Base-by-base conservation (phyloP, 768 basidiomycete species). In the Mrakia gelida region DNA sequence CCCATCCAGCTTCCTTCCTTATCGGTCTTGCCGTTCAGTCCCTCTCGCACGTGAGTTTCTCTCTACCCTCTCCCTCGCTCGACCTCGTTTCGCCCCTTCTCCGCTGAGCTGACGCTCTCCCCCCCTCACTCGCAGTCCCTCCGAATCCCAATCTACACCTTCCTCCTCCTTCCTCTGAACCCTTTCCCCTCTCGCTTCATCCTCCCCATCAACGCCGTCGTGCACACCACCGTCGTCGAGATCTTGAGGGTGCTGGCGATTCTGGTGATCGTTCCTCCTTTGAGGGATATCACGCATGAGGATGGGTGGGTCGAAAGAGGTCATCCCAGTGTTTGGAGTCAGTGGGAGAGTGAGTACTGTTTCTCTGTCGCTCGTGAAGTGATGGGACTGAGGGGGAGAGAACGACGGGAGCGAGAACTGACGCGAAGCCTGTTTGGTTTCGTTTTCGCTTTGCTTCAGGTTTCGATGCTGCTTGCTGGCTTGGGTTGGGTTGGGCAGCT, bases 401-500 rank as follows among this genome's bases (percentile, higher is more conserved):
- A 52, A 2, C 1, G 49, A 52, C 45, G 45, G 11, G 45, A 10
- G 15, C 45, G 45, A 45, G 15, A 52, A 2, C 49, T 52, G 49
- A 52, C 15, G 49, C 49, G 18, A 52, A 16, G 3, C n/a, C n/a
- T n/a, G 59, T 7, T n/a, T n/a, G 11, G n/a, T n/a, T 18, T 26
- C 18, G 23, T 3, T n/a, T n/a, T 59, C 1, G 23, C 13, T 56
- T 59, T 15, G 13, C 59, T 26, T 4, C 3, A 59, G 59, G 54
- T n/a, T 79, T 79, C 43, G 45, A 38, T 26, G 41, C 61, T 10
- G 38, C 68, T 3, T 68, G 28, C 21, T 79, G 78, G 78, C 54
- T 79, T 3, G 78, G 74, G 2, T 54, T 79, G 4, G 78, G 78
- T 13, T 79, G 78, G 78, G 78, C 65, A 21, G 32, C 56, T 15